Percentiles rank a stretch among this genome's conserved stretches.
phyloP scores from a whole-genome alignment of 345 rosid species.

The Populus deltoides region DNA sequence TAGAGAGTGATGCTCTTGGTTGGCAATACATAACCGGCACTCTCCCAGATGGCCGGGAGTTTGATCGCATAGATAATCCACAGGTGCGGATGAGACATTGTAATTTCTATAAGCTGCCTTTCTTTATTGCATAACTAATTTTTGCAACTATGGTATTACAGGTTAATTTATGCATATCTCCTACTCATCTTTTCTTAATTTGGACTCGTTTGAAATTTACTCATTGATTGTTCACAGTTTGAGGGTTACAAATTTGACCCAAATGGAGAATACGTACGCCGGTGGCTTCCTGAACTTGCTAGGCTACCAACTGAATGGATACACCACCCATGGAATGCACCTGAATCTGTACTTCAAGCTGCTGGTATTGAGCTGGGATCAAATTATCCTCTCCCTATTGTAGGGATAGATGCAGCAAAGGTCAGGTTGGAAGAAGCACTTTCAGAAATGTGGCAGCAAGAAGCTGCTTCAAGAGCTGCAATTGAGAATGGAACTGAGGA shows the following conservation, averaged over 20 bases:
- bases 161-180: background rate
- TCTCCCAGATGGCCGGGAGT: slow-evolving; percentile 85
- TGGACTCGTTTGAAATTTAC: background rate
- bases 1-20: slow-evolving; percentile 97
- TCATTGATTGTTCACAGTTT: slow-evolving; percentile 43
- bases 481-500: slow-evolving; percentile 92
- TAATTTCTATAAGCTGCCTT: background rate
- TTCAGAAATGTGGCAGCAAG: slow-evolving; percentile 87
- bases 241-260: slow-evolving; percentile 96
- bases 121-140: background rate
- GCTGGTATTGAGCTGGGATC: slow-evolving; percentile 98
- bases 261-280: slow-evolving; percentile 83
- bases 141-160: background rate
- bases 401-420: slow-evolving; percentile 79
- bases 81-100: slow-evolving; percentile 42
- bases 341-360: slow-evolving; percentile 87
- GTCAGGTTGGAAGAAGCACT: slow-evolving; percentile 80
- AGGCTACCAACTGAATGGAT: slow-evolving; percentile 99
- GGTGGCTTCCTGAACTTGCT: slow-evolving; percentile 98
- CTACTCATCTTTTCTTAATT: background rate
- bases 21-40: slow-evolving; percentile 98
- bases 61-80: slow-evolving; percentile 91
- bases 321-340: slow-evolving; percentile 98
- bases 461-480: slow-evolving; percentile 94
- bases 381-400: slow-evolving; percentile 86